Evolutionary conservation across 805 yeast genomes (phyloP), one percentile per base, ranked within the genome.

Genomic region (Sporopachydermia lactativora): DNA sequence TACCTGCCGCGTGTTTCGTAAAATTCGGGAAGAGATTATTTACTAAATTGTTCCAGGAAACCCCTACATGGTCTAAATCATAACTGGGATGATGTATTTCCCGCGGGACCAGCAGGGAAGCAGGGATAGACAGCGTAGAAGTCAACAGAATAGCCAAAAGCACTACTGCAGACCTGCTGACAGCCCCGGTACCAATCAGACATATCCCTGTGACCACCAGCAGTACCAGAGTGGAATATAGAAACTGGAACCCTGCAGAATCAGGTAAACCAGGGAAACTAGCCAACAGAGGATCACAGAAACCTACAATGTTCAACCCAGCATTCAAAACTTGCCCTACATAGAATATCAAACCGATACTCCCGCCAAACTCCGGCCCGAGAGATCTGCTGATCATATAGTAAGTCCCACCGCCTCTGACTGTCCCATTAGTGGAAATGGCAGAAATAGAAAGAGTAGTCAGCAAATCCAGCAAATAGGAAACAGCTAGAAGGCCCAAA

Each of bases 281-380:
- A 44, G 75, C 77, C 45, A 88, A 55, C 15, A 92, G 59, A 0
- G 98, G 97, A 55, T 92, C 97, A 38, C 88, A 79, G 47, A 92
- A 75, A 61, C 98, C 98, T 2, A 88, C 95, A 36, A 92, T 95
- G 57, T 92, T 92, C 68, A 92, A 71, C 35, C 96, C 86, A 38
- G 66, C 61, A 56, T 92, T 92, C 43, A 92, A 65, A 5, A 88
- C 86, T 61, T 92, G 99, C 1, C 99, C 99, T 41, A 92, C 67
- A 53, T 81, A 94, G 57, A 92, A 92, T 17, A 92, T 89, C 18
- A 92, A 68, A 1, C 99, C 99, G 47, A 92, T 89, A 3, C 96
- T 81, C 3, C 98, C 98, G 18, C 99, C 99, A 60, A 92, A 92
- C 56, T 92, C 99, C 3, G 96, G 96, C 0, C 99, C 99, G 45